Evolutionary conservation across 495 filamentous ascomycete genomes (phyloP).

Genomic region (Tuber umbilicatum): DNA sequence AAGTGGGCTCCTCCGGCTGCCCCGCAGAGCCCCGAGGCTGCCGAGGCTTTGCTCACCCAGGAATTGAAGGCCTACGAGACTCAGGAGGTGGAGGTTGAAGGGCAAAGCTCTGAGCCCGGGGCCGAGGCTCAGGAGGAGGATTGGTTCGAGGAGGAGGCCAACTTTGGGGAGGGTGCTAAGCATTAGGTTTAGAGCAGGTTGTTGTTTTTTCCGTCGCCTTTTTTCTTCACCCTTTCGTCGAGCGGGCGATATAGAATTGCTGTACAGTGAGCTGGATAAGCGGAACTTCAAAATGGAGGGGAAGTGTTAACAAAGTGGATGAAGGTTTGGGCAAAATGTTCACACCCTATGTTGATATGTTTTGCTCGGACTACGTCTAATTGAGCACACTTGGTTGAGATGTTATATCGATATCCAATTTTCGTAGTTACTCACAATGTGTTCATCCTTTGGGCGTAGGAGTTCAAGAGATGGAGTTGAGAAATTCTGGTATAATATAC

Average conservation of each 20-base stretch:
- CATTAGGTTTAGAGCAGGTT: constrained; percentile 4
- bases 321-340: not conserved
- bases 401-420: not conserved
- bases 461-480: not conserved
- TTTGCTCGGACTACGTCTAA: not conserved
- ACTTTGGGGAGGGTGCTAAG: constrained; percentile 42
- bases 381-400: not conserved
- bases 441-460: not conserved
- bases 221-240: not conserved
- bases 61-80: constrained; percentile 89
- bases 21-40: constrained; percentile 82
- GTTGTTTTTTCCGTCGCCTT: constrained; percentile 5
- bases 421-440: not conserved
- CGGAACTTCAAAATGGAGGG: not conserved
- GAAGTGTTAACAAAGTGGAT: not conserved
- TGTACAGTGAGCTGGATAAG: not conserved
- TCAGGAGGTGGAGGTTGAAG: constrained; percentile 90
- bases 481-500: not conserved
- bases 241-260: not conserved
- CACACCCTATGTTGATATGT: not conserved
- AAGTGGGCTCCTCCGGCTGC: constrained; percentile 72
- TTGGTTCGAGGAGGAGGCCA: constrained; percentile 72
- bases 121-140: constrained; percentile 52
- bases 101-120: constrained; percentile 55
- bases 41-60: constrained; percentile 63